Base-by-base conservation (phyloP, 495 filamentous ascomycete genomes). In the Talaromyces borbonicus region DNA sequence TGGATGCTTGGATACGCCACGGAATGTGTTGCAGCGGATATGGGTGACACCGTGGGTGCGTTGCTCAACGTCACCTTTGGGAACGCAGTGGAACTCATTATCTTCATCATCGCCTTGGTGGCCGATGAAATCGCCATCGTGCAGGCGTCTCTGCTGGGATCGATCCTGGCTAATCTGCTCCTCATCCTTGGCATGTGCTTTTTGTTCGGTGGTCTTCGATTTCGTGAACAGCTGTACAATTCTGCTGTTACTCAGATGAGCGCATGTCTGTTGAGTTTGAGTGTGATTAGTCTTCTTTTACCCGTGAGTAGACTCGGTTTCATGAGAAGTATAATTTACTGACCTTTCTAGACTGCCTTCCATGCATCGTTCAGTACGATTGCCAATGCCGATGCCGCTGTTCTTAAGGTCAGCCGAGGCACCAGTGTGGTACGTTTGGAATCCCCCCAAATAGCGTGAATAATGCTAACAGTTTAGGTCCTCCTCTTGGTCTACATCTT, bases 191-290 rank as follows among this genome's bases (percentile, higher is more conserved):
- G 89, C 51, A 90, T 94, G 86, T 83, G 83, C 30, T 94, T 94
- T 60, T 67, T 93, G 26, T 67, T 90, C 27, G 89, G 89, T 54
- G 89, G 89, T 46, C 69, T 95, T 37, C 82, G 87, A 46, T 95
- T 81, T 63, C 83, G 80, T 49, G 89, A 95, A 71, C 89, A 90
- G 79, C 80, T 94, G 49, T 95, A 95, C 66, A 95, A 95, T 63
- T 92, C 79, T 64, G 93, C 86, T 19, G 85, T 93, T 39, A 95
- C 88, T 2, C 87, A 95, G 63, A 95, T 92, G 85, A 95, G 88
- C 56, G 87, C 89, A 22, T 93, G 86, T 66, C 70, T 95, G 37
- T 78, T 95, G 49, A 89, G 85, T 68, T 67, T 95, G 62, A 87
- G 84, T 57, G 89, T 94, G 15, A 87, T 83, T 59, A 93, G 87